These are phyloP conservation scores for Eremochloa ophiuroides DNA, from an alignment of 176 grass and related monocot genomes.

Conservation along the genomic window DNA sequence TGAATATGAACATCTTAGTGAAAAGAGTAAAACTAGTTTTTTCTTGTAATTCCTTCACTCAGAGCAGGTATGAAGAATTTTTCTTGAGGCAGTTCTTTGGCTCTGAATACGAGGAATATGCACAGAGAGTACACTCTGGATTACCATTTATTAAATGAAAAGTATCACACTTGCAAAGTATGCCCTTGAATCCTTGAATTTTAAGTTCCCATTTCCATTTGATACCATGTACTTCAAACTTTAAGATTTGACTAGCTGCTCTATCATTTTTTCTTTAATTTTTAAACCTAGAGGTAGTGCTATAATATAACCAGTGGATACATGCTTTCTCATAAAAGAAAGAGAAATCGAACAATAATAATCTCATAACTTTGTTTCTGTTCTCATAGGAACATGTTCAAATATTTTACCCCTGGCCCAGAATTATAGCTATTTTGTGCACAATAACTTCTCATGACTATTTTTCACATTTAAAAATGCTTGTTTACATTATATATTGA, in stretches of 20 bases:
- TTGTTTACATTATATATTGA: not conserved
- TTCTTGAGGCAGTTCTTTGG: slow-evolving; percentile 98
- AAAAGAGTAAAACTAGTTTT: not conserved
- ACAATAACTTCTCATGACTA: not conserved
- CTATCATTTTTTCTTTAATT: not conserved
- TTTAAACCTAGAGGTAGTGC: not conserved
- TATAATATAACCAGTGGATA: slow-evolving; percentile 1
- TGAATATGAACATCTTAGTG: slow-evolving; percentile 7
- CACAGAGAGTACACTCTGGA: slow-evolving; percentile 64
- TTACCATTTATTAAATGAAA: slow-evolving; percentile 87
- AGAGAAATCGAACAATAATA: slow-evolving; percentile 3
- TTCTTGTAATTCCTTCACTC: slow-evolving; percentile 53
- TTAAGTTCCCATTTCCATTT: slow-evolving; percentile 3
- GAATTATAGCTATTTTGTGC: slow-evolving; percentile 4
- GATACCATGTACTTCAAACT: slow-evolving; percentile 6
- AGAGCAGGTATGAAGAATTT: slow-evolving; percentile 84
- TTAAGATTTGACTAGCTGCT: not conserved
- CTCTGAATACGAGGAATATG: slow-evolving; percentile 62
- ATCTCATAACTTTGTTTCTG: not conserved
- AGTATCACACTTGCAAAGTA: slow-evolving; percentile 32
- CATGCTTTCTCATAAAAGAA: not conserved
- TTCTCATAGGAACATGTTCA: not conserved
- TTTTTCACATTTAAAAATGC: not conserved
- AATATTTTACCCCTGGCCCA: not conserved
- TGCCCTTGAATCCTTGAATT: not conserved